A percentile compares a stretch with the other conserved stretches of the same genome.
Conservation (phyloP, 495 filamentous ascomycete species). For the Hypoxylon fuscum region DNA sequence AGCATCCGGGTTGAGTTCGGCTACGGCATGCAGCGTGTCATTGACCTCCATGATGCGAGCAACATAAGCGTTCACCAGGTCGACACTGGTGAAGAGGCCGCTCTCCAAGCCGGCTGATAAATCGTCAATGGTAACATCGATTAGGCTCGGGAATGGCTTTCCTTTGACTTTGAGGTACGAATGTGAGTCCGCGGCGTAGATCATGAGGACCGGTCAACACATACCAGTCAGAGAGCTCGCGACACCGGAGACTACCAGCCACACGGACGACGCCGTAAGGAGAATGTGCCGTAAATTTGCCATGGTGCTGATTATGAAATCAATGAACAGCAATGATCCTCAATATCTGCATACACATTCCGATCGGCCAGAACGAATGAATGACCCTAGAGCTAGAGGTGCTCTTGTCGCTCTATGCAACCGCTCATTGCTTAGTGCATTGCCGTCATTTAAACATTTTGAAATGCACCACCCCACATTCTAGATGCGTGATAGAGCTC, state of each 20-base stretch:
- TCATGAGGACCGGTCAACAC: not conserved
- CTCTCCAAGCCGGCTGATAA: slow-evolving; percentile 58
- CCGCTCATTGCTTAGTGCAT: not conserved
- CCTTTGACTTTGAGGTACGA: not conserved
- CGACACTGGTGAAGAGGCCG: slow-evolving; percentile 63
- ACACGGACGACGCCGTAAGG: slow-evolving; percentile 1
- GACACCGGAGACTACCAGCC: not conserved
- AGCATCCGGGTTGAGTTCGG: slow-evolving; percentile 59
- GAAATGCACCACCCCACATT: not conserved
- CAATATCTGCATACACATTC: not conserved
- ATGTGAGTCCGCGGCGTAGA: not conserved
- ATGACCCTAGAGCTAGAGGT: not conserved
- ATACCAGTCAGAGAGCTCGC: slow-evolving; percentile 9
- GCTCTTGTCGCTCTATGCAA: not conserved
- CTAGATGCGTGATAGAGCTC: not conserved
- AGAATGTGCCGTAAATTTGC: not conserved
- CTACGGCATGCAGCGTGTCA: slow-evolving; percentile 48
- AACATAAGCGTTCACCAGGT: slow-evolving; percentile 62
- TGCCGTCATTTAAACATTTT: not conserved
- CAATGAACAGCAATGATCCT: not conserved
- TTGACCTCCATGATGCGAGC: slow-evolving; percentile 52
- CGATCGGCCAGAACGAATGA: not conserved
- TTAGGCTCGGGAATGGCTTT: slow-evolving; percentile 3
- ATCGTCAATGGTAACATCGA: slow-evolving; percentile 52
- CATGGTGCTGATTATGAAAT: not conserved